Conservation (phyloP, 345 rosid species). For the Lagerstroemia speciosa region DNA sequence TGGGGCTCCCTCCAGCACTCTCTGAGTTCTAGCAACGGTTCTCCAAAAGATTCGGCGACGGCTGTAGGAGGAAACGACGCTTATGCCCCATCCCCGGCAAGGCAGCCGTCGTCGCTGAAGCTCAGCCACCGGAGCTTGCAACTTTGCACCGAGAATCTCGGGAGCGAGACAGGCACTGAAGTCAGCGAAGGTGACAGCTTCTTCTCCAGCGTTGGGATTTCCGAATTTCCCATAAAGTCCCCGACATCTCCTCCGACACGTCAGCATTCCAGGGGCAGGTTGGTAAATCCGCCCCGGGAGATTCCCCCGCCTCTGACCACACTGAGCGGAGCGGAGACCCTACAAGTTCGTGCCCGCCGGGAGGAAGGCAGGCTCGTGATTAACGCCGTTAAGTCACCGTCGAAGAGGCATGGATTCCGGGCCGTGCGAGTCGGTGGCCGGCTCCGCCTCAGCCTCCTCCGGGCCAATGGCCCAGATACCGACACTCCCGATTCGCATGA, state of each 20-base stretch:
- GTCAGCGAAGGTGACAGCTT: conserved; percentile 20
- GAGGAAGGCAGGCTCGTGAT: conserved; percentile 69
- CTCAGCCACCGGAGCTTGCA: conserved; percentile 72
- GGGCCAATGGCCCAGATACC: conserved; percentile 15
- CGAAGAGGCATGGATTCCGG: conserved; percentile 26
- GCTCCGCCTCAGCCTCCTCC: conserved; percentile 46
- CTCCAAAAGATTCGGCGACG: conserved; percentile 15
- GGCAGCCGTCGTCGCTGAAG: conserved; percentile 34
- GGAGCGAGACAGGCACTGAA: conserved; percentile 72
- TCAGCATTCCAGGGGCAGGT: background rate
- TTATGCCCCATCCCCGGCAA: conserved; percentile 41
- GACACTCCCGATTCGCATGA: conserved; percentile 9
- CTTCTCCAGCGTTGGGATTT: conserved; percentile 17
- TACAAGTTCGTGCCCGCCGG: conserved; percentile 56
- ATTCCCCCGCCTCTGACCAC: conserved; percentile 85
- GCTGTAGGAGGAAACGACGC: conserved; percentile 10
- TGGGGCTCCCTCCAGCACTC: conserved; percentile 60
- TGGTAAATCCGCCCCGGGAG: background rate
- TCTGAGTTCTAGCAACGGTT: conserved; percentile 26
- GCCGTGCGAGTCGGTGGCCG: conserved; percentile 77
- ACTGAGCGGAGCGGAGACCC: conserved; percentile 40
- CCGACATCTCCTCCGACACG: background rate
- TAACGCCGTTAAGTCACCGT: conserved; percentile 36
- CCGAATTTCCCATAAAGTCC: conserved; percentile 4
- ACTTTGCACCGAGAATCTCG: conserved; percentile 83